Evolutionary conservation across 345 rosid genomes (phyloP), one percentile per base, ranked within the genome.

Genomic region (Aquilaria malaccensis): DNA sequence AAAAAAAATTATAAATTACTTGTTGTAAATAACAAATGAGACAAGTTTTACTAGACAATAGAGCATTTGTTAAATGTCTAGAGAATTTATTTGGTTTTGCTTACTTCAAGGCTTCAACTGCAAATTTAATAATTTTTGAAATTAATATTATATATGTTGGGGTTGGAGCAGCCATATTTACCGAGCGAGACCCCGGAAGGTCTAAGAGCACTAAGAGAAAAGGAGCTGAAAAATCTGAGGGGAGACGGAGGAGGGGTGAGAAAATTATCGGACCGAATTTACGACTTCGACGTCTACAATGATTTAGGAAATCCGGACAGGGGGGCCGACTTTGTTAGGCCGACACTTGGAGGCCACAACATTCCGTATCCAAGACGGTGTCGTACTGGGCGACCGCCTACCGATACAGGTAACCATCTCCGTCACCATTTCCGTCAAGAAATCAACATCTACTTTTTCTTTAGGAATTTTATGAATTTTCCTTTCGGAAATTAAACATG

Each of bases 231-330:
- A 63, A 66, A 73, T 54, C 79, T 84, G 0, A 84, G 95, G 66
- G 99, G 99, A 3, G 71, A 79, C 52, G 86, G 92, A 0, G 64
- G 73, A 65, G 95, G 96, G 61, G 95, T 64, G 2, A 78, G 96
- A 32, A 94, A 86, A 71, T 71, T 86, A 69, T 84, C 95, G 0
- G 97, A 94, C 72, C 79, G 96, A 59, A 55, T 88, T 49, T 95
- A 95, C 57, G 97, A 91, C 68, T 95, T 47, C 15, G 91, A 86
- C 63, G 75, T 88, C 30, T 95, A 95, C 67, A 91, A 95, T 68
- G 99, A 95, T 71, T 65, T 95, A 67, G 99, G 99, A 49, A 95
- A 91, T 61, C 97, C 99, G 0, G 99, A 95, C 73, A 83, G 50
- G 61, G 85, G 88, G 0, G 54, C 58, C 9, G 89, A 82, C 11